phyloP scores from a whole-genome alignment of 2,329 filamentous ascomycete genomes.

The Xylaria sp. region DNA sequence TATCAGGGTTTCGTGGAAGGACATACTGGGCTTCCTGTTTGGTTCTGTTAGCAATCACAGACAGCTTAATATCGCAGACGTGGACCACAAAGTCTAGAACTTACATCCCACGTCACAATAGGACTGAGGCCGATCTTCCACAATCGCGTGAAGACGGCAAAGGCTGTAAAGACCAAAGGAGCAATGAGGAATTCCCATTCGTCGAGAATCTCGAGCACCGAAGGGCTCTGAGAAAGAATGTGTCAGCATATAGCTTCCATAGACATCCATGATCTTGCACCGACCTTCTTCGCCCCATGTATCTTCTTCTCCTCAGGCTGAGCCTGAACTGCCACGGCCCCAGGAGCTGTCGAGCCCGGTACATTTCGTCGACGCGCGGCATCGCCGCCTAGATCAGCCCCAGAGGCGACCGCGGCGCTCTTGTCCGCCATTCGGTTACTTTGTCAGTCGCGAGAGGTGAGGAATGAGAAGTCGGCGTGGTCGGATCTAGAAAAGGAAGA shows the following conservation, averaged over 20 bases:
- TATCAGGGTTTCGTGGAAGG: slow-evolving; percentile 21
- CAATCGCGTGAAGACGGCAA: slow-evolving; percentile 74
- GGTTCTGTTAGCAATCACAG: slow-evolving; percentile 36
- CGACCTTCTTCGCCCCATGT: slow-evolving; percentile 64
- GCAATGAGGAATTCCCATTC: slow-evolving; percentile 72
- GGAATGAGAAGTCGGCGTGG: slow-evolving; percentile 9
- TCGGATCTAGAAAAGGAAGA: slow-evolving; percentile 9
- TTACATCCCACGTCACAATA: slow-evolving; percentile 73
- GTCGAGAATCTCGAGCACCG: slow-evolving; percentile 70
- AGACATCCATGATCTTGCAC: slow-evolving; percentile 31
- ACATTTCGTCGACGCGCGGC: slow-evolving; percentile 67
- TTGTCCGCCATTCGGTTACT: slow-evolving; percentile 62
- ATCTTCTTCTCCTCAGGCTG: slow-evolving; percentile 71
- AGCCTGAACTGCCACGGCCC: slow-evolving; percentile 50
- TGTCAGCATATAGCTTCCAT: slow-evolving; percentile 20
- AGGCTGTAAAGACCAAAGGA: slow-evolving; percentile 68
- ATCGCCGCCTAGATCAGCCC: slow-evolving; percentile 66
- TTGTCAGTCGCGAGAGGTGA: slow-evolving; percentile 10
- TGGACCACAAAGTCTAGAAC: slow-evolving; percentile 29
- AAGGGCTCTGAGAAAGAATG: slow-evolving; percentile 56
- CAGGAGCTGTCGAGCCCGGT: slow-evolving; percentile 55
- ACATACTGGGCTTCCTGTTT: slow-evolving; percentile 68
- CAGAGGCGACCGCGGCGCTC: slow-evolving; percentile 67
- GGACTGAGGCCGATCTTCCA: slow-evolving; percentile 76
- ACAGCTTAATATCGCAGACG: background rate